Evolutionary conservation across 257 asterid species (phyloP), one percentile per base, ranked within the genome.

Genomic region (Buddleja alternifolia): DNA sequence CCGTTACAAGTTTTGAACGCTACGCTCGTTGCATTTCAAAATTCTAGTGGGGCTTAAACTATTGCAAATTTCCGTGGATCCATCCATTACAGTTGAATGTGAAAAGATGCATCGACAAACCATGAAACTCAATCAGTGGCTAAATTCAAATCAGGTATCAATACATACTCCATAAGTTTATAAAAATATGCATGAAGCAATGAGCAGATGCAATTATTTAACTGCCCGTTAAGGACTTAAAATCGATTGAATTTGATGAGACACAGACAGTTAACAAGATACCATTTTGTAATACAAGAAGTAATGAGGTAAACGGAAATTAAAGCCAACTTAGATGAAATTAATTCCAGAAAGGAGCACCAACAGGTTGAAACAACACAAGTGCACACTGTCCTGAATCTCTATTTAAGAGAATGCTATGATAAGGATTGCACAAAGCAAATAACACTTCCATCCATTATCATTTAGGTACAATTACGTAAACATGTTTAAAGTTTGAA

Each of bases 401-500:
- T 69, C 60, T n/a, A 32, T 64, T 37, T 19, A 54, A 9, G 46
- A 51, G 15, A 64, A 59, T 51, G 50, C 52, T 8, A 36, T 52
- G 45, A 25, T 20, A 60, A 63, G 36, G 70, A 20, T 34, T 10
- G 60, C 24, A 36, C 34, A 1, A 60, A 48, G 24, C 41, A 24
- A 72, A 44, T 45, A 37, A 48, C 44, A 52, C 29, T 39, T 32
- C 11, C 60, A 58, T 52, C 46, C 19, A 63, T 24, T 25, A 70
- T 19, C 15, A 50, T 54, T 60, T 32, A 24, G 50, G 36, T 53
- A 62, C 32, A 69, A 73, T 44, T 37, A 66, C 63, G 36, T 36
- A 67, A 48, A 72, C 48, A 67, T 67, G 55, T 47, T 60, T 50
- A 7, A 52, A 61, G 32, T 75, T 34, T 37, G 20, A 47, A 19